A percentile compares a stretch with the other conserved stretches of the same genome.
These are phyloP conservation scores for Lactifluus echinatus DNA, from an alignment of 768 basidiomycete genomes.

Conservation along the genomic window DNA sequence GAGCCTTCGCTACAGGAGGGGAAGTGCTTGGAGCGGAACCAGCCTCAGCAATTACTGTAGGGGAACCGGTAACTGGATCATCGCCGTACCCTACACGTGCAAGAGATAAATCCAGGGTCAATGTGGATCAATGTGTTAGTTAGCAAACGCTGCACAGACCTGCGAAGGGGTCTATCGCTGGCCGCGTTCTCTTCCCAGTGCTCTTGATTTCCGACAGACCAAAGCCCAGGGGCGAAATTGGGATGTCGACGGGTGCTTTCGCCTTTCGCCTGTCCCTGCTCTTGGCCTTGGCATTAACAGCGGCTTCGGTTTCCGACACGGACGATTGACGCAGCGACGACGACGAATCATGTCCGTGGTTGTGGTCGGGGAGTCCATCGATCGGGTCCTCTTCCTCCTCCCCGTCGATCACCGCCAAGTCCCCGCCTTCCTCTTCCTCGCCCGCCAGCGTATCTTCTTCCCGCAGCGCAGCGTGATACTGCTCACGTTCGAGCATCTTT, in stretches of 20 bases:
- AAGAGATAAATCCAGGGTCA: neutral
- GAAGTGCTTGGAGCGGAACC: neutral
- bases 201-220: neutral
- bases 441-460: slow-evolving; percentile 27
- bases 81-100: slow-evolving; percentile 30
- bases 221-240: neutral
- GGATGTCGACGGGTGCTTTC: slow-evolving; percentile 13
- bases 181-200: slow-evolving; percentile 40
- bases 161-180: slow-evolving; percentile 55
- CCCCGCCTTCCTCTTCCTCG: slow-evolving; percentile 32
- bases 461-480: slow-evolving; percentile 50
- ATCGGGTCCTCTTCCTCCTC: slow-evolving; percentile 32
- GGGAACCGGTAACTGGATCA: slow-evolving; percentile 4
- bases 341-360: no score
- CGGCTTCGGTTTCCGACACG: neutral
- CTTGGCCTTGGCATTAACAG: neutral
- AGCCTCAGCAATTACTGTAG: neutral
- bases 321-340: slow-evolving; percentile 3
- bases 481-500: slow-evolving; percentile 65
- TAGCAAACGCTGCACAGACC: slow-evolving; percentile 33
- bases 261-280: slow-evolving; percentile 22
- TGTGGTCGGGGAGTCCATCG: slow-evolving; percentile 14
- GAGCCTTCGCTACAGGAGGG: neutral
- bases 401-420: slow-evolving; percentile 32
- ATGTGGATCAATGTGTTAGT: neutral